Evolutionary conservation across 2,329 filamentous ascomycete genomes (phyloP).

Genomic region (Botrytis cinerea): DNA sequence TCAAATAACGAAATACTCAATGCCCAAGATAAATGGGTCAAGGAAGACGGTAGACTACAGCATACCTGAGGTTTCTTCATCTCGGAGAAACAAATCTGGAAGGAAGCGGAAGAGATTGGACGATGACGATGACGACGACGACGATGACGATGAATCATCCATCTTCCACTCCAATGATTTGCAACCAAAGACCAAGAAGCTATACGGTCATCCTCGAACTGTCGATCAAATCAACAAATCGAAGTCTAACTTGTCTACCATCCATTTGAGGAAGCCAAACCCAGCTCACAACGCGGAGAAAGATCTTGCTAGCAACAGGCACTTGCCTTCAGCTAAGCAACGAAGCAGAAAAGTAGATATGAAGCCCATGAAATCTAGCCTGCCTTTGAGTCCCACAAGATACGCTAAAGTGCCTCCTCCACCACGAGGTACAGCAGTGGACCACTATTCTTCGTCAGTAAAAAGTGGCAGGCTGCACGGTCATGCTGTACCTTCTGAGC

Average conservation of each 20-base stretch:
- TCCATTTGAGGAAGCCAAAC: not conserved
- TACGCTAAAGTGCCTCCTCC: not conserved
- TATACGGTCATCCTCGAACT: not conserved
- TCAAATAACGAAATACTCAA: not conserved
- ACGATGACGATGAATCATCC: not conserved
- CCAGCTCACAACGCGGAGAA: not conserved
- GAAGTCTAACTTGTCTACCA: too few species aligned
- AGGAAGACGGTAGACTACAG: not conserved
- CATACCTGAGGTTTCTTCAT: not conserved
- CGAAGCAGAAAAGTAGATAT: not conserved
- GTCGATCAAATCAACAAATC: not conserved
- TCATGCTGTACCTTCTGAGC: conserved; percentile 11
- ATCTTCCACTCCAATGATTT: not conserved
- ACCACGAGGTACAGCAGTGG: not conserved
- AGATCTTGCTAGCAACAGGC: not conserved
- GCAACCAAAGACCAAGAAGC: conserved; percentile 4
- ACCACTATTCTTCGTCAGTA: not conserved
- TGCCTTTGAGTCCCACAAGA: not conserved
- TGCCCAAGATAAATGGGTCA: not conserved
- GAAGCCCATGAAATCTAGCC: not conserved
- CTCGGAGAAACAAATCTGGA: not conserved
- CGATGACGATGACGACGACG: not conserved
- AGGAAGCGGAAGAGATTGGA: conserved; percentile 11
- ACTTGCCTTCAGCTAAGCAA: not conserved
- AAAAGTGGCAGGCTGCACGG: not conserved